Conservation (phyloP, 495 filamentous ascomycete species). For the Neohortaea acidophila region DNA sequence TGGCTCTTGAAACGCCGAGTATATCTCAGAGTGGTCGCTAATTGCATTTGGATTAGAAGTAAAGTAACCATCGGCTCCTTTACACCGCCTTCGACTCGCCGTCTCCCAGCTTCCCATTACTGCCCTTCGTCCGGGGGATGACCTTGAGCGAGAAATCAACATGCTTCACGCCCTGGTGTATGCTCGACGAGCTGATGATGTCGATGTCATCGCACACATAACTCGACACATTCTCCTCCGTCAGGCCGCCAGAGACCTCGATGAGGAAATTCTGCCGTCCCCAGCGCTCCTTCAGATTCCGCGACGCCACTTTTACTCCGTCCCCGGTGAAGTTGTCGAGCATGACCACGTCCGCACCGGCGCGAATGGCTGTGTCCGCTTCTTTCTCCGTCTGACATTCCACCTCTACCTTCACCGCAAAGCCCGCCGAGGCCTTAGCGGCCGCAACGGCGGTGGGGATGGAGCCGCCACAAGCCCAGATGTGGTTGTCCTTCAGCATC, state of each 20-base stretch:
- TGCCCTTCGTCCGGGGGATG: constrained; percentile 23
- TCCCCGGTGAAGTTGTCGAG: constrained; percentile 81
- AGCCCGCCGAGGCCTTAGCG: constrained; percentile 72
- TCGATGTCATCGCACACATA: constrained; percentile 85
- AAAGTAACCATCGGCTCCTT: no score
- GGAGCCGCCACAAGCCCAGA: constrained; percentile 61
- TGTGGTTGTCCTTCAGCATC: constrained; percentile 98
- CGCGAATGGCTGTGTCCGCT: constrained; percentile 76
- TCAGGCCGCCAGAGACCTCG: constrained; percentile 86
- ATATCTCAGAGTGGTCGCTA: no score
- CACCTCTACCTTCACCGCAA: constrained; percentile 87
- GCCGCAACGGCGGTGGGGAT: constrained; percentile 61
- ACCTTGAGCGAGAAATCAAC: constrained; percentile 96
- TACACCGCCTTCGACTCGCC: constrained; percentile 11
- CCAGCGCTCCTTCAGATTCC: constrained; percentile 62
- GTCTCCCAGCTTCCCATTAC: constrained; percentile 14
- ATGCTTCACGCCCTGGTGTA: constrained; percentile 86
- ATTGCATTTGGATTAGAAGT: no score
- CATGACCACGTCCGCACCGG: constrained; percentile 93
- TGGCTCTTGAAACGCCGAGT: no score
- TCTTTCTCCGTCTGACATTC: constrained; percentile 78
- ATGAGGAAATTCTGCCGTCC: constrained; percentile 40
- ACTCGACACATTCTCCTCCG: constrained; percentile 59
- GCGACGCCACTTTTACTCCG: constrained; percentile 55
- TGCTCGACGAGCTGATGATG: constrained; percentile 86